A percentile compares a stretch with the other conserved stretches of the same genome.
Conservation (phyloP, 2,329 filamentous ascomycete species). For the Lachnellula arida region DNA sequence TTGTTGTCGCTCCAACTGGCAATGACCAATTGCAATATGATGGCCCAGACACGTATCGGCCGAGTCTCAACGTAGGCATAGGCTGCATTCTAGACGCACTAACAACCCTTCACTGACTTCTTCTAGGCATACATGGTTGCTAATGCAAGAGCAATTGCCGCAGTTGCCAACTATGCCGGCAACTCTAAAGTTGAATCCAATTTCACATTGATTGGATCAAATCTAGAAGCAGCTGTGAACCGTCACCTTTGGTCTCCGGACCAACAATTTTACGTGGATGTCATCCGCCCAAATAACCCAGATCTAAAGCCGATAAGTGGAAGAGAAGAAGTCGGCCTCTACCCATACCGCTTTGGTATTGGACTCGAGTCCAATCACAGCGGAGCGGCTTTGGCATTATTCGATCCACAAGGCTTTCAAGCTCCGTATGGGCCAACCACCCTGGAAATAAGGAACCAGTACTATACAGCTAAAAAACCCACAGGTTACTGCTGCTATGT, state of each 20-base stretch:
- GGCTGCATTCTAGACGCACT: background rate
- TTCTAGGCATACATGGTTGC: slow-evolving; percentile 39
- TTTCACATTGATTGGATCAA: slow-evolving; percentile 33
- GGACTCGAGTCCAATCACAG: slow-evolving; percentile 32
- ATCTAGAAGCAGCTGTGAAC: slow-evolving; percentile 34
- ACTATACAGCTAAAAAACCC: slow-evolving; percentile 35
- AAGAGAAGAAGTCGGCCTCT: slow-evolving; percentile 39
- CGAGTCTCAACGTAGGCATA: slow-evolving; percentile 34
- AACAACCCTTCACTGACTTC: background rate
- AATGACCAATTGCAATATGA: slow-evolving; percentile 31
- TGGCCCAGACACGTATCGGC: slow-evolving; percentile 40
- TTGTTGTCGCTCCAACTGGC: slow-evolving; percentile 29
- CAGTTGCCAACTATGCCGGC: slow-evolving; percentile 34
- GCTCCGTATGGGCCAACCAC: slow-evolving; percentile 40
- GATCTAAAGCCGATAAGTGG: slow-evolving; percentile 29
- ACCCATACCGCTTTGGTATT: slow-evolving; percentile 40
- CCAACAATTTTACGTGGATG: slow-evolving; percentile 38
- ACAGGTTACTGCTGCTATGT: slow-evolving; percentile 32
- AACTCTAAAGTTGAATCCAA: slow-evolving; percentile 28
- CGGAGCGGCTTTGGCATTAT: slow-evolving; percentile 33
- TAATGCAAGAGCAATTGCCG: slow-evolving; percentile 37
- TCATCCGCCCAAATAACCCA: slow-evolving; percentile 35
- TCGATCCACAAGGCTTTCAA: slow-evolving; percentile 35
- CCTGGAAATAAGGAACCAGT: slow-evolving; percentile 37
- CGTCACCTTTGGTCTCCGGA: slow-evolving; percentile 36